Conservation (phyloP, 495 filamentous ascomycete genomes). For the Amniculicola lignicola region DNA sequence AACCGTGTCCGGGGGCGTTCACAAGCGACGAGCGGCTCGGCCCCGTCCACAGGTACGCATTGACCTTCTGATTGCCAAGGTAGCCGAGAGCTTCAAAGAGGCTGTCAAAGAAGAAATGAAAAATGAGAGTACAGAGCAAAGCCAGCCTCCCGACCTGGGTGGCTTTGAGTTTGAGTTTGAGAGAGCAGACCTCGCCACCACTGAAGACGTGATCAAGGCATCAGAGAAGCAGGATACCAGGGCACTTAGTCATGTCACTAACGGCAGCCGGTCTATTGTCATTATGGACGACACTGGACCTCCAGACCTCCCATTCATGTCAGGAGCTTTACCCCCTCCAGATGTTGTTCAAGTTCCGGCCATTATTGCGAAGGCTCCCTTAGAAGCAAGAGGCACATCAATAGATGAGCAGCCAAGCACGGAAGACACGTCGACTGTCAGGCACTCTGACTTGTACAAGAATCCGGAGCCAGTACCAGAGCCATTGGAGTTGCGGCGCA, state of each 20-base stretch:
- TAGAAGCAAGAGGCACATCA: slow-evolving; percentile 1
- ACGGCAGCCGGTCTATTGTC: slow-evolving; percentile 79
- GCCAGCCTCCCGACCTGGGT: slow-evolving; percentile 3
- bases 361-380: background rate
- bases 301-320: slow-evolving; percentile 33
- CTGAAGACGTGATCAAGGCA: slow-evolving; percentile 6
- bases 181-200: background rate
- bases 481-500: slow-evolving; percentile 5
- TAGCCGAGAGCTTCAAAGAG: slow-evolving; percentile 68
- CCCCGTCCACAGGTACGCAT: slow-evolving; percentile 47
- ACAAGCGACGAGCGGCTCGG: slow-evolving; percentile 27
- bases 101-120: slow-evolving; percentile 56
- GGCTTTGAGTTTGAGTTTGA: slow-evolving; percentile 30
- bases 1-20: slow-evolving; percentile 20
- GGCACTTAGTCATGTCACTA: slow-evolving; percentile 61
- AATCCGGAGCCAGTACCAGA: background rate
- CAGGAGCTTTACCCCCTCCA: slow-evolving; percentile 28
- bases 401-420: slow-evolving; percentile 18
- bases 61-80: slow-evolving; percentile 76
- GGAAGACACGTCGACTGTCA: background rate
- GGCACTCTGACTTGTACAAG: slow-evolving; percentile 26
- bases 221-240: slow-evolving; percentile 30
- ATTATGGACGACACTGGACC: slow-evolving; percentile 72
- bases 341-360: slow-evolving; percentile 1
- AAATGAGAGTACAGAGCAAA: slow-evolving; percentile 15